Evolutionary conservation across 75 land plant genomes (phyloP), one percentile per base, ranked within the genome.

Genomic region (Azolla pinnata): DNA sequence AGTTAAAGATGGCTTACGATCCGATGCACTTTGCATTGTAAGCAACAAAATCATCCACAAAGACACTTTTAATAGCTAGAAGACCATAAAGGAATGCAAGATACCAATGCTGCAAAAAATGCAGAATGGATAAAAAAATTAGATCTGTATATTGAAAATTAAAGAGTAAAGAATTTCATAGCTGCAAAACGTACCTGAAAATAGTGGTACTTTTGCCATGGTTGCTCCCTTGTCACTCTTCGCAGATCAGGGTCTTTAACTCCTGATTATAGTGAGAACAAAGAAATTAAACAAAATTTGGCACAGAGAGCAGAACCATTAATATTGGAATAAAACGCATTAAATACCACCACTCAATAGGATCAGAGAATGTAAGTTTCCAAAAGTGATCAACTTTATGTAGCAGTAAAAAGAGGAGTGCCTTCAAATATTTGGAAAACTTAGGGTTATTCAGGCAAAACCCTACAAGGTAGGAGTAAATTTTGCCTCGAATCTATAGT

Each of bases 201-300:
- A 31, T 60, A 40, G 20, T 76, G 79, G 48, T 73, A 76, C 30
- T 67, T 57, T 9, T 62, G 79, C 33, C 65, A 49, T 1, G 79
- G 79, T 48, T 76, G 79, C 34, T 66, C 23, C 8, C 34, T 28
- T 56, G 77, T 73, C 19, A 76, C 79, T 42, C 79, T 57, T 32
- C 79, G 62, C 14, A 76, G 48, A 33, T 76, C 79, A 45, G 79
- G 79, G 47, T 76, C 79, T 42, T 76, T 76, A 29, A 76, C 79
- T 26, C 79, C 78, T 75, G 70, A 24, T 31, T 53, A 53, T 27
- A 40, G 2, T 10, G 17, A 48, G 4, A 53, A 14, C 10, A 2
- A 19, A 24, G 33, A 4, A 8, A 12, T 25, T 23, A 0, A 44
- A 26, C 23, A 40, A 44, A 1, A 24, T 14, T 17, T 19, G 17